Percentiles rank a stretch among this genome's conserved stretches.
phyloP scores from a whole-genome alignment of 257 asterid species.

The Avicennia marina region DNA sequence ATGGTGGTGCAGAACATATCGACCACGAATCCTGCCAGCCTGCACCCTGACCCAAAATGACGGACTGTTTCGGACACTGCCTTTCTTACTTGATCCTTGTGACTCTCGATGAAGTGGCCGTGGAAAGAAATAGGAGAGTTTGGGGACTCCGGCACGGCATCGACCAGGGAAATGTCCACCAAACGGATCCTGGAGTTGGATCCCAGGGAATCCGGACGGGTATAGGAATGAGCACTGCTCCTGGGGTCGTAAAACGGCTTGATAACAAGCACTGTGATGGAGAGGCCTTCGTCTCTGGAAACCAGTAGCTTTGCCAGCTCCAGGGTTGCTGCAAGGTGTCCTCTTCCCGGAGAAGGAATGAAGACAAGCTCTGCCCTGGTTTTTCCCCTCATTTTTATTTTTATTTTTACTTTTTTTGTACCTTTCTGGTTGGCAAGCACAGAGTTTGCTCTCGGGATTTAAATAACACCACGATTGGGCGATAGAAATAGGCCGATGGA shows the following conservation, averaged over 20 bases:
- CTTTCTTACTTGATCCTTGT: constrained; percentile 23
- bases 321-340: constrained; percentile 28
- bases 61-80: background rate
- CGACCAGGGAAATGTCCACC: constrained; percentile 11
- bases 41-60: background rate
- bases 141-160: background rate
- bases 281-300: constrained; percentile 16
- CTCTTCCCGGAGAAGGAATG: constrained; percentile 33
- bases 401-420: no score
- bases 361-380: constrained; percentile 23
- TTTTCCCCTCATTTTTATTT: constrained; percentile 5
- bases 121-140: no score
- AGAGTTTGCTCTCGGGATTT: no score
- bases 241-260: constrained; percentile 14
- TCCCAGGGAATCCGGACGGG: background rate
- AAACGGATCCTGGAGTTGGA: constrained; percentile 10
- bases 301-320: constrained; percentile 30
- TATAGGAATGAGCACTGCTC: background rate
- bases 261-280: constrained; percentile 28
- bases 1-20: constrained; percentile 35
- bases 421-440: no score
- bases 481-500: no score
- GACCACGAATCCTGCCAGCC: constrained; percentile 24
- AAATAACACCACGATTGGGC: no score
- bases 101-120: constrained; percentile 14